Percentiles rank a stretch among this genome's conserved stretches.
Conservation (phyloP, 768 basidiomycete species). For the Ramaria sp. region DNA sequence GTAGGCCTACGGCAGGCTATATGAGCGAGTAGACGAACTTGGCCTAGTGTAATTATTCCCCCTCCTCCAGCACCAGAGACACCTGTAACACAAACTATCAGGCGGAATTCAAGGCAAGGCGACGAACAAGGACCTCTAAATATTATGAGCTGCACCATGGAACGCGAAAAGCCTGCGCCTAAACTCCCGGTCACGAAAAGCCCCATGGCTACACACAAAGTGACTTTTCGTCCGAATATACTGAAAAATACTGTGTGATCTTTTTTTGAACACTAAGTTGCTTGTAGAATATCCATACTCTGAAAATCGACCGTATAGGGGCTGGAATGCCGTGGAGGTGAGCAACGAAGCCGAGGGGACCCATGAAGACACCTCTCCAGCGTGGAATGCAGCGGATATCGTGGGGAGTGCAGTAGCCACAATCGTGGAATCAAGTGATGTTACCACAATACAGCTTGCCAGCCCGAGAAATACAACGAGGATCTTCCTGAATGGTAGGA, state of each 20-base stretch:
- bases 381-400: conserved; percentile 53
- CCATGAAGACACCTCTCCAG: conserved; percentile 55
- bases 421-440: conserved; percentile 59
- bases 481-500: conserved; percentile 54
- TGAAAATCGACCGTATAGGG: conserved; percentile 25
- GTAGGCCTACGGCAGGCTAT: neutral
- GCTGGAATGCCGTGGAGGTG: conserved; percentile 55
- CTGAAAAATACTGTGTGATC: neutral
- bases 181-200: conserved; percentile 58
- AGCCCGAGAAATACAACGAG: conserved; percentile 52
- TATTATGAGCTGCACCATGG: conserved; percentile 56
- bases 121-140: conserved; percentile 34
- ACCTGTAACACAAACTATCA: neutral
- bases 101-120: neutral
- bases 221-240: conserved; percentile 40
- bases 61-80: conserved; percentile 63
- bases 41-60: conserved; percentile 51
- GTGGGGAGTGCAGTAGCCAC: conserved; percentile 68
- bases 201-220: conserved; percentile 45
- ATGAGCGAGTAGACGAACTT: neutral
- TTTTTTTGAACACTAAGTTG: neutral
- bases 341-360: conserved; percentile 64
- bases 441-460: conserved; percentile 48
- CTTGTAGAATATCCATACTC: conserved; percentile 9
- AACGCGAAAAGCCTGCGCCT: conserved; percentile 53